A percentile compares a stretch with the other conserved stretches of the same genome.
phyloP scores from a whole-genome alignment of 2,329 filamentous ascomycete species.

The Pyricularia grisea region DNA sequence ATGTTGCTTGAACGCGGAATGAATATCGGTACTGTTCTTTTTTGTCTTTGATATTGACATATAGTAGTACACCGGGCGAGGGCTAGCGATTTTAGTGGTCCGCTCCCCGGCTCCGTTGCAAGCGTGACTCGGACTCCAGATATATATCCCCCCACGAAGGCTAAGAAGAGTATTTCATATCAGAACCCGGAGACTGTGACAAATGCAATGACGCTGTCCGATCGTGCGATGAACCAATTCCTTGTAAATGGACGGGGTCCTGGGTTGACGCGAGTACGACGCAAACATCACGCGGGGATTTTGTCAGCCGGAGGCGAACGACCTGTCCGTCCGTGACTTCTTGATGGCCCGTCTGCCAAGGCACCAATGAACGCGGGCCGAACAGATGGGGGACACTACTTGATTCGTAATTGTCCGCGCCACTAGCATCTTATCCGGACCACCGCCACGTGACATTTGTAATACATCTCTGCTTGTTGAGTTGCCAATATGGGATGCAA shows the following conservation, averaged over 20 bases:
- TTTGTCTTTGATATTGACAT: neutral
- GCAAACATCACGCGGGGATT: neutral
- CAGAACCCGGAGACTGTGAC: neutral
- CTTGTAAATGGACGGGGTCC: no score
- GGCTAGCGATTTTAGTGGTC: neutral
- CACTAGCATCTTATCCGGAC: neutral
- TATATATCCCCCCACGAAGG: no score
- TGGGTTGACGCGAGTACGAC: neutral
- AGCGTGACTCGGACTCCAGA: neutral
- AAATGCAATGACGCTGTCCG: neutral
- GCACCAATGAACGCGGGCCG: neutral
- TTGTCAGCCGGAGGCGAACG: neutral
- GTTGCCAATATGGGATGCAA: neutral
- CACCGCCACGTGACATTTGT: neutral
- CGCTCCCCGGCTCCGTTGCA: neutral
- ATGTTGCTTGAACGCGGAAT: neutral
- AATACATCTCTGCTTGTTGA: neutral
- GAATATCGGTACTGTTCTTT: neutral
- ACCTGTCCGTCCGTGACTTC: neutral
- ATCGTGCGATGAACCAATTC: neutral
- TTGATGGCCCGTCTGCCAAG: no score
- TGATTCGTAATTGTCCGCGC: neutral
- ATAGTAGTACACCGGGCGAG: neutral
- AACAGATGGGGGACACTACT: neutral
- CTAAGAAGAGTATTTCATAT: neutral